A percentile compares a stretch with the other conserved stretches of the same genome.
phyloP scores from a whole-genome alignment of 2,329 filamentous ascomycete genomes.

The Xylariales sp. region DNA sequence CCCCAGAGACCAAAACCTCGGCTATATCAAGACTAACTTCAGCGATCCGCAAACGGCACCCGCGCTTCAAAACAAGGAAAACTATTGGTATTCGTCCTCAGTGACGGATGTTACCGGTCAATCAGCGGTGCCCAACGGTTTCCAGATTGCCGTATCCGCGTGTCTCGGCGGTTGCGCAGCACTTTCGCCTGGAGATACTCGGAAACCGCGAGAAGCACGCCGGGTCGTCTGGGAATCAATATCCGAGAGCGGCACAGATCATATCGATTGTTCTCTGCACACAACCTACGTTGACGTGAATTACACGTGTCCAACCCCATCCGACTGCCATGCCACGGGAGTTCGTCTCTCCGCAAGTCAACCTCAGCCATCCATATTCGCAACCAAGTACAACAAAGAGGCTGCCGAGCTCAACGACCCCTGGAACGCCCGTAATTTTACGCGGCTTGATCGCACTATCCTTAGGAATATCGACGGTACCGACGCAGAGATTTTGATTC shows the following conservation, averaged over 20 bases:
- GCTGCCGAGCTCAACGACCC: background rate
- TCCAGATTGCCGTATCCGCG: background rate
- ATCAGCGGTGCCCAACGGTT: background rate
- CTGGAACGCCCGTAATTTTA: background rate
- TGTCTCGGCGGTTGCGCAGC: background rate
- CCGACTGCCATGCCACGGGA: background rate
- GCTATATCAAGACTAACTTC: background rate
- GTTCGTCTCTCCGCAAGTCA: background rate
- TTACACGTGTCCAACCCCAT: background rate
- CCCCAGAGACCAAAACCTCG: too few relatives aligned
- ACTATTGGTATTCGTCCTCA: background rate
- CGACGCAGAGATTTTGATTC: background rate
- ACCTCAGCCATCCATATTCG: too few relatives aligned
- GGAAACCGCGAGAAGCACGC: background rate
- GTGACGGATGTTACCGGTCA: background rate
- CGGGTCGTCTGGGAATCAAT: background rate
- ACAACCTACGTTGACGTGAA: conserved; percentile 1
- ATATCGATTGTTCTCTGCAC: background rate
- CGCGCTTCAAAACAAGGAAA: background rate
- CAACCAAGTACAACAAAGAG: too few relatives aligned
- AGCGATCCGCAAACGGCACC: background rate
- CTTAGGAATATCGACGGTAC: background rate
- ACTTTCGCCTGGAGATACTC: background rate
- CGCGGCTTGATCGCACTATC: background rate
- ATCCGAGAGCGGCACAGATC: background rate